Evolutionary conservation across 1,284 basidiomycete species (phyloP).

Genomic region (Pascua guehoae): DNA sequence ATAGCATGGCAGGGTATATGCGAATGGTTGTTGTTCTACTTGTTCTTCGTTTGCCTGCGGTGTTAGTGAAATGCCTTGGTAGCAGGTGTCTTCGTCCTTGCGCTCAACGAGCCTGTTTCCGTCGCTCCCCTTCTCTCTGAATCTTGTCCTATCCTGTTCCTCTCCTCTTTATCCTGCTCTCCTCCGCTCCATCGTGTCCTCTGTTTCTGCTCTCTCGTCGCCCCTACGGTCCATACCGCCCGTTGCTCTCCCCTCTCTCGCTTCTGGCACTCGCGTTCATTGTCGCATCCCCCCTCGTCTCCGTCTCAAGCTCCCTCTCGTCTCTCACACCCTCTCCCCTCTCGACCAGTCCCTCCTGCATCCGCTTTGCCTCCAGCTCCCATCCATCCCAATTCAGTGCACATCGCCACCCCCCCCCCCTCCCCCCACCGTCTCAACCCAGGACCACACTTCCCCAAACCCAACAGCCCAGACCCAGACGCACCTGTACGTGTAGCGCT

Average conservation of each 20-base stretch:
- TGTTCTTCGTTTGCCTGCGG: slow-evolving; percentile 20
- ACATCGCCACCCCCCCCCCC: not conserved
- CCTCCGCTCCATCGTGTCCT: no score
- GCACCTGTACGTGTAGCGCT: slow-evolving; percentile 53
- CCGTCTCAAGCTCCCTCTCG: no score
- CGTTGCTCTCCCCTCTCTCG: no score
- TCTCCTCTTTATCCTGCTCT: no score
- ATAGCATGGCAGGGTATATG: slow-evolving; percentile 5
- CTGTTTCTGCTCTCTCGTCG: no score
- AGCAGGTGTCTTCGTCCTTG: not conserved
- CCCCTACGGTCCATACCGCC: no score
- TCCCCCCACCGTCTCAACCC: not conserved
- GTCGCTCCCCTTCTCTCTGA: not conserved
- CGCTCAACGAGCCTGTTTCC: not conserved
- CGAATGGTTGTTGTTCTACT: slow-evolving; percentile 10
- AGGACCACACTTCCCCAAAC: not conserved
- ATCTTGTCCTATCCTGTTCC: no score
- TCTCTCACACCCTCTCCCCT: no score
- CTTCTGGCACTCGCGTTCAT: no score
- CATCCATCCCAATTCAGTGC: not conserved
- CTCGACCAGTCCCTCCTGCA: no score
- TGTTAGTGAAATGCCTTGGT: slow-evolving; percentile 2
- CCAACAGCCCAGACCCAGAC: slow-evolving; percentile 17
- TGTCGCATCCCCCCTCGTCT: no score
- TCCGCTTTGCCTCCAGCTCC: not conserved